phyloP scores from a whole-genome alignment of 768 basidiomycete genomes.

The Pleurotus ostreatus region DNA sequence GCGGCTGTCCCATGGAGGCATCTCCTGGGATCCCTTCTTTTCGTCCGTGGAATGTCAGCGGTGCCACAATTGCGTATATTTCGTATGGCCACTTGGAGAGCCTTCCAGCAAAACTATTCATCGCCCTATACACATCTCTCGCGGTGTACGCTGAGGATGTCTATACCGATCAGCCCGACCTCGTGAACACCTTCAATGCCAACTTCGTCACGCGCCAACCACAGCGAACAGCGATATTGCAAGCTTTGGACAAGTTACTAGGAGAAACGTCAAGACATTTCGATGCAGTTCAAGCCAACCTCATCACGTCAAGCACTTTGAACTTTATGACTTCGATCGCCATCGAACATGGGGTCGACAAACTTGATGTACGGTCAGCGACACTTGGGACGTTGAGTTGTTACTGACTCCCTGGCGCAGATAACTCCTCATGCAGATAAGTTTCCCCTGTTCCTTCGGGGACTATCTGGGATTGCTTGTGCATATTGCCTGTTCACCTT shows the following conservation, averaged over 20 bases:
- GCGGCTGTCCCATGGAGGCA: neutral
- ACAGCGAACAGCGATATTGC: neutral
- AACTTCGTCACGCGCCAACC: neutral
- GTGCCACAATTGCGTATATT: neutral
- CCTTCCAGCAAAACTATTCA: neutral
- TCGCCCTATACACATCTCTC: neutral
- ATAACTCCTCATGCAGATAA: no score
- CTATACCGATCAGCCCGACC: neutral
- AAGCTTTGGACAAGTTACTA: neutral
- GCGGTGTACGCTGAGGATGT: neutral
- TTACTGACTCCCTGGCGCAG: no score
- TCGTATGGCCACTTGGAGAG: neutral
- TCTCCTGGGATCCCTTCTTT: neutral
- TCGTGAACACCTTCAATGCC: neutral
- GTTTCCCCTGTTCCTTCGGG: neutral
- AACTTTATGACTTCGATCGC: neutral
- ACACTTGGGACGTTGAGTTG: no score
- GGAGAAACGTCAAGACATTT: neutral
- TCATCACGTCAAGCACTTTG: neutral
- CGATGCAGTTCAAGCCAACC: neutral
- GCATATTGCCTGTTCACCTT: conserved; percentile 2
- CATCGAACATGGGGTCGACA: neutral
- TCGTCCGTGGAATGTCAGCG: neutral
- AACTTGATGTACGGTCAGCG: no score
- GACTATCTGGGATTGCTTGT: neutral